Evolutionary conservation across 805 yeast species (phyloP).

Genomic region (Candida chauliodis): DNA sequence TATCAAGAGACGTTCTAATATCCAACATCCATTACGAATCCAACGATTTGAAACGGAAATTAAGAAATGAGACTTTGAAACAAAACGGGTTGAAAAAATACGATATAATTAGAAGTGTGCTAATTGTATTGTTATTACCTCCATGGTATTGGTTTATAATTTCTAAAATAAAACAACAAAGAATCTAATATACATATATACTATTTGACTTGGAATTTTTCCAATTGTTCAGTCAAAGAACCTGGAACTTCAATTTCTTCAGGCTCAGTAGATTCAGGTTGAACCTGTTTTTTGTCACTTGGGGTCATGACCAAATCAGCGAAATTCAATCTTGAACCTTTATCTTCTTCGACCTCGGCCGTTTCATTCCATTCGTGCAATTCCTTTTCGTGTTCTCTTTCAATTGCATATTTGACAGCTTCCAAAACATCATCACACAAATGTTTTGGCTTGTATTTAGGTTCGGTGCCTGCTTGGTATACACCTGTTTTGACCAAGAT

Average conservation of each 20-base stretch:
- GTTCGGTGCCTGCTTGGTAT: conserved; percentile 73
- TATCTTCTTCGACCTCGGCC: conserved; percentile 28
- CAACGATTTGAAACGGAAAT: conserved; percentile 13
- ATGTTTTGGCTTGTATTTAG: conserved; percentile 76
- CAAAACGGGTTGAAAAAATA: conserved; percentile 11
- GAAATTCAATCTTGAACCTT: conserved; percentile 37
- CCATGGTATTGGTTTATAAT: conserved; percentile 33
- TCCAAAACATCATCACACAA: conserved; percentile 71
- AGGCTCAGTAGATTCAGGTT: conserved; percentile 20
- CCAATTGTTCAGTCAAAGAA: conserved; percentile 41
- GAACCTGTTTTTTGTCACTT: conserved; percentile 19
- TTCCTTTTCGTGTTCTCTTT: conserved; percentile 72
- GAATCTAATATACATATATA: not conserved
- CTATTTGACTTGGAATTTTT: conserved; percentile 27
- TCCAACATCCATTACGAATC: conserved; percentile 14
- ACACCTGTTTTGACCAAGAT: conserved; percentile 86
- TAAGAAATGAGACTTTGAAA: conserved; percentile 13
- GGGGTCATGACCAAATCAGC: conserved; percentile 46
- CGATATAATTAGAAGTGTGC: conserved; percentile 11
- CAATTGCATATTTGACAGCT: conserved; percentile 80
- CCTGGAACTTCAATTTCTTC: conserved; percentile 52
- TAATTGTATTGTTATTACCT: conserved; percentile 20
- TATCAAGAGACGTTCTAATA: conserved; percentile 16
- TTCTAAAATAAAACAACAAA: conserved; percentile 10
- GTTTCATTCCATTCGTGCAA: conserved; percentile 69